Evolutionary conservation across 768 basidiomycete genomes (phyloP).

Genomic region (Hygrocybe punicea): DNA sequence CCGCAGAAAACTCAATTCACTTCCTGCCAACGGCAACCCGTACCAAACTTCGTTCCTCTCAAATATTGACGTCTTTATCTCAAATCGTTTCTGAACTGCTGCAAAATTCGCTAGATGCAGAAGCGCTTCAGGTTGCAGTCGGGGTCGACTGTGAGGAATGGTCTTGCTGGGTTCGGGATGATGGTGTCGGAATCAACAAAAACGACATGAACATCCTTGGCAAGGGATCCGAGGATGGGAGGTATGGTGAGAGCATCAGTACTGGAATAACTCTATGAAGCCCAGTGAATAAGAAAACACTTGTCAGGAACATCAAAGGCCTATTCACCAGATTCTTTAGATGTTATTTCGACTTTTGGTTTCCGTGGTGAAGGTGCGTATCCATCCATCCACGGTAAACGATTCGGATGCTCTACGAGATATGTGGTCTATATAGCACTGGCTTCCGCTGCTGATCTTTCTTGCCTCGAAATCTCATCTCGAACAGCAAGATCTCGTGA

Average conservation of each 20-base stretch:
- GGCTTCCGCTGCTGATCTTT: slow-evolving; percentile 77
- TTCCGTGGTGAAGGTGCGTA: slow-evolving; percentile 87
- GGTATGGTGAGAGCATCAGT: slow-evolving; percentile 62
- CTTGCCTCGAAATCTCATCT: slow-evolving; percentile 78
- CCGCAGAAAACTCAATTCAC: slow-evolving; percentile 30
- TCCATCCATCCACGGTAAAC: not conserved
- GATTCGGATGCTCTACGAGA: not conserved
- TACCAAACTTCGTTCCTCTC: slow-evolving; percentile 72
- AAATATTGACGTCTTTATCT: slow-evolving; percentile 78
- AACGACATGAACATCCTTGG: slow-evolving; percentile 56
- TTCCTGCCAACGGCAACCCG: slow-evolving; percentile 62
- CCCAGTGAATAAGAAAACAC: not conserved
- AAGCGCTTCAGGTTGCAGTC: slow-evolving; percentile 63
- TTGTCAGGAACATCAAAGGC: slow-evolving; percentile 69
- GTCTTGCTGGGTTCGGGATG: slow-evolving; percentile 82
- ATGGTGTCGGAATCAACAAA: slow-evolving; percentile 73
- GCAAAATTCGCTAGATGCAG: slow-evolving; percentile 88
- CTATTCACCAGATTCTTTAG: slow-evolving; percentile 49
- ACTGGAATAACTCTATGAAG: not conserved
- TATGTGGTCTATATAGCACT: slow-evolving; percentile 51
- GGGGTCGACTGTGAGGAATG: slow-evolving; percentile 74
- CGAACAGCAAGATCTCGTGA: slow-evolving; percentile 59
- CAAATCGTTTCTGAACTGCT: slow-evolving; percentile 81
- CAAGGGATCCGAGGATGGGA: slow-evolving; percentile 46
- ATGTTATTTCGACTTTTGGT: slow-evolving; percentile 67